phyloP scores from a whole-genome alignment of 768 basidiomycete genomes.

The Dioszegia crocea region DNA sequence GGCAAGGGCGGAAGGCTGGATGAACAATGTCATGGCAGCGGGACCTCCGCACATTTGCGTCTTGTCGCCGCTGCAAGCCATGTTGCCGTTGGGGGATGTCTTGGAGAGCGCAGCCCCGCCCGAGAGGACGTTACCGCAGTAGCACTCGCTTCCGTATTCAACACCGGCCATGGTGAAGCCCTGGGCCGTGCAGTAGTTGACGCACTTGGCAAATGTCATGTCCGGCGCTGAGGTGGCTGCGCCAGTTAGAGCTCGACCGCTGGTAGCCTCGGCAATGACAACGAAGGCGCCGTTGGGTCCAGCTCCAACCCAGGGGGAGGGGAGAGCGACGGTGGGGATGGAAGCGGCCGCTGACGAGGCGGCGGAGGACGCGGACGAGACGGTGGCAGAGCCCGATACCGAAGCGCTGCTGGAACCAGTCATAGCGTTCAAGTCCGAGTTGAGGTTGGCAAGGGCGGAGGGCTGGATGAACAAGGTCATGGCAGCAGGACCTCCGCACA shows the following conservation, averaged over 20 bases:
- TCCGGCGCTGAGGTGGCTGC: constrained; percentile 16
- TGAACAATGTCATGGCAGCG: constrained; percentile 21
- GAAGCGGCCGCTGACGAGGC: not conserved
- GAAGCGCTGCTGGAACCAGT: not conserved
- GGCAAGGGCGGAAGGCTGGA: constrained; percentile 7
- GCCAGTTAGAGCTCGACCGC: constrained; percentile 39
- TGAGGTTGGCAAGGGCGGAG: constrained; percentile 7
- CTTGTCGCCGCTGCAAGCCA: constrained; percentile 35
- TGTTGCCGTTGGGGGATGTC: constrained; percentile 18
- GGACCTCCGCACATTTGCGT: constrained; percentile 27
- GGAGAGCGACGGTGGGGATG: not conserved
- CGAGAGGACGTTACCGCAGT: constrained; percentile 24
- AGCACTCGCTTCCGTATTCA: constrained; percentile 28
- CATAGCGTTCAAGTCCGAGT: constrained; percentile 5
- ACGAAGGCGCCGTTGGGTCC: not conserved
- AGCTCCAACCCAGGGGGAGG: constrained; percentile 3
- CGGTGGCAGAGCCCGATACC: constrained; percentile 4
- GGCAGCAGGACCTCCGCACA: constrained; percentile 28
- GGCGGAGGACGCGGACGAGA: too few relatives aligned
- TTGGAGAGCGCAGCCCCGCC: constrained; percentile 23
- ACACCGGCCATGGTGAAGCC: constrained; percentile 33
- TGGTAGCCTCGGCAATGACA: constrained; percentile 21
- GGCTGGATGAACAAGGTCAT: constrained; percentile 20
- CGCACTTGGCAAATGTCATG: constrained; percentile 36
- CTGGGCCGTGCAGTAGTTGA: constrained; percentile 22